These are phyloP conservation scores for Phytopythium montanum DNA, from an alignment of 352 stramenopile species.

Conservation along the genomic window DNA sequence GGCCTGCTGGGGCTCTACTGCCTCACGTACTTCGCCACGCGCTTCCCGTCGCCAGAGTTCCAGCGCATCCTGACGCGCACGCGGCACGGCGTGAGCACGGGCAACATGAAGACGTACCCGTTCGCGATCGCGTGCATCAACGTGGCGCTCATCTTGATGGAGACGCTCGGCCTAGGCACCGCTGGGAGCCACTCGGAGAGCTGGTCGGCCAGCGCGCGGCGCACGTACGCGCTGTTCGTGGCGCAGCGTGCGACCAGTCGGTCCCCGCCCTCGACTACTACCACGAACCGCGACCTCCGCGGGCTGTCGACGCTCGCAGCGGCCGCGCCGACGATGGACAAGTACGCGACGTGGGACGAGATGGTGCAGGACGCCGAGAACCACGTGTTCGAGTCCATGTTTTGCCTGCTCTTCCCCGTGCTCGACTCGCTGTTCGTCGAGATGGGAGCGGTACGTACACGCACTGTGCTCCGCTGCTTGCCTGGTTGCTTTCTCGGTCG, in stretches of 20 bases:
- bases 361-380: constrained; percentile 65
- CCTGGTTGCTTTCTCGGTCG: not conserved
- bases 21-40: constrained; percentile 78
- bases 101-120: constrained; percentile 88
- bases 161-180: constrained; percentile 75
- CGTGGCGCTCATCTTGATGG: constrained; percentile 63
- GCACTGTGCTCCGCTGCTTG: constrained; percentile 12
- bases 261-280: constrained; percentile 3
- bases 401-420: constrained; percentile 77
- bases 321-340: constrained; percentile 15
- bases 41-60: constrained; percentile 56
- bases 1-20: constrained; percentile 82
- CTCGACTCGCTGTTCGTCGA: constrained; percentile 83
- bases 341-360: constrained; percentile 71
- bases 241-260: constrained; percentile 36
- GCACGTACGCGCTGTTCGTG: constrained; percentile 74
- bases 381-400: constrained; percentile 85
- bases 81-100: constrained; percentile 77
- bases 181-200: constrained; percentile 74
- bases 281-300: not conserved
- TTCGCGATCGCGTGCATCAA: constrained; percentile 88
- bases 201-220: constrained; percentile 64
- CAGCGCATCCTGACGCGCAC: constrained; percentile 70
- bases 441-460: constrained; percentile 77
- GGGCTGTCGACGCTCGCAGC: not conserved